phyloP scores from a whole-genome alignment of 2,329 filamentous ascomycete species.

The Beauveria caledonica region DNA sequence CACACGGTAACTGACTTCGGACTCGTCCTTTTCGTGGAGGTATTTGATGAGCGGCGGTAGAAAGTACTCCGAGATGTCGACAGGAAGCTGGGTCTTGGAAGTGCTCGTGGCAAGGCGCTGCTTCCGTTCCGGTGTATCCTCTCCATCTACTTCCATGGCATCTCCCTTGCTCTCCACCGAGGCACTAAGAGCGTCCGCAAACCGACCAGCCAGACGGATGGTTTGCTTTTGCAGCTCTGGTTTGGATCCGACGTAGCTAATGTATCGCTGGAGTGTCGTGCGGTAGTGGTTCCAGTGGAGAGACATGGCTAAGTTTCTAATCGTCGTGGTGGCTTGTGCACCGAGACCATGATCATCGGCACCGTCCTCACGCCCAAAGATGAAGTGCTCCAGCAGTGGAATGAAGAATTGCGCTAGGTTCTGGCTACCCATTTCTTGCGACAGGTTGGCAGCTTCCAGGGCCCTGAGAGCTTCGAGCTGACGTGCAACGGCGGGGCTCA shows the following conservation, averaged over 20 bases:
- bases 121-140: constrained; percentile 14
- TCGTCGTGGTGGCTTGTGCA: constrained; percentile 75
- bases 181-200: constrained; percentile 66
- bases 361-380: constrained; percentile 69
- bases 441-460: constrained; percentile 59
- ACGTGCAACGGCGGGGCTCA: constrained; percentile 82
- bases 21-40: constrained; percentile 89
- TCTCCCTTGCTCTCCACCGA: constrained; percentile 33
- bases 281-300: constrained; percentile 89
- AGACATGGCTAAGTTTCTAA: constrained; percentile 64
- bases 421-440: constrained; percentile 58
- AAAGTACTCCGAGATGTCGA: constrained; percentile 66
- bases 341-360: constrained; percentile 77
- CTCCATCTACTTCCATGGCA: constrained; percentile 35
- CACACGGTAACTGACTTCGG: constrained; percentile 85
- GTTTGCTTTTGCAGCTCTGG: constrained; percentile 79
- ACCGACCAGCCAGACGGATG: constrained; percentile 69
- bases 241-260: constrained; percentile 71
- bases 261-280: constrained; percentile 74
- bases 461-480: constrained; percentile 77
- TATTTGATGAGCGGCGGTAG: constrained; percentile 74
- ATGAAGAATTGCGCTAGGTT: constrained; percentile 84
- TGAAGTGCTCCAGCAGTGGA: constrained; percentile 87
- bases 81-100: constrained; percentile 59
- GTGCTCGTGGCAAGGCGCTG: constrained; percentile 53